phyloP scores from a whole-genome alignment of 306 rosid species.

The Inga laurina region DNA sequence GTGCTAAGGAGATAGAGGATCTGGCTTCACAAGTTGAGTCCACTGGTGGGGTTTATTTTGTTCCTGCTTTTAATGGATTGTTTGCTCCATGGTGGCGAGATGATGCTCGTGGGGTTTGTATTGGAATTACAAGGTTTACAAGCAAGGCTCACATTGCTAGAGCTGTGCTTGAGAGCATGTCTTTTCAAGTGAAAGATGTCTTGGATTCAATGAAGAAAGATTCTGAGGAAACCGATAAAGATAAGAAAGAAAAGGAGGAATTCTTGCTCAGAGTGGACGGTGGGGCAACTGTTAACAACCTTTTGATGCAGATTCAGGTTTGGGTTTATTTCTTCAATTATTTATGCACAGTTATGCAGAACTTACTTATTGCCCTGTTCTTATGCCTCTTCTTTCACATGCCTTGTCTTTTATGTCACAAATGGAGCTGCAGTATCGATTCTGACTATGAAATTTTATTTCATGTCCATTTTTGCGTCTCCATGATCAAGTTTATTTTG shows the following conservation, averaged over 20 bases:
- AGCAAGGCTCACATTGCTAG: slow-evolving; percentile 86
- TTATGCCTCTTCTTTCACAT: neutral
- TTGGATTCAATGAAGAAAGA: slow-evolving; percentile 89
- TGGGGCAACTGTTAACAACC: slow-evolving; percentile 84
- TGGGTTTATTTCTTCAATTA: slow-evolving; percentile 27
- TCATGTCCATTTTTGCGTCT: neutral
- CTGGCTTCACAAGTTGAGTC: slow-evolving; percentile 68
- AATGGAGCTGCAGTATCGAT: neutral
- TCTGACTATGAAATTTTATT: neutral
- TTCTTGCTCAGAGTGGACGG: slow-evolving; percentile 88
- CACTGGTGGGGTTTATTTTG: slow-evolving; percentile 85
- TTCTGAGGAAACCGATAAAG: slow-evolving; percentile 32
- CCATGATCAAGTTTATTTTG: neutral
- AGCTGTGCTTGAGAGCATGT: slow-evolving; percentile 93
- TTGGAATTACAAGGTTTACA: slow-evolving; percentile 86
- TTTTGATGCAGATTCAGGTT: slow-evolving; percentile 96
- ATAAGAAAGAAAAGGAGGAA: slow-evolving; percentile 40
- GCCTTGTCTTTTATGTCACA: neutral
- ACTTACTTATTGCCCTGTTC: neutral
- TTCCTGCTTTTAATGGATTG: slow-evolving; percentile 92
- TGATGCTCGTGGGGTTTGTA: slow-evolving; percentile 90
- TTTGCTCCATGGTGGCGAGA: slow-evolving; percentile 99
- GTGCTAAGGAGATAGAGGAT: slow-evolving; percentile 70
- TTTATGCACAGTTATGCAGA: neutral
- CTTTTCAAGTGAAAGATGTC: slow-evolving; percentile 91